Percentiles rank a stretch among this genome's conserved stretches.
Evolutionary conservation across 345 rosid genomes (phyloP).

Genomic region (Brassica carinata): DNA sequence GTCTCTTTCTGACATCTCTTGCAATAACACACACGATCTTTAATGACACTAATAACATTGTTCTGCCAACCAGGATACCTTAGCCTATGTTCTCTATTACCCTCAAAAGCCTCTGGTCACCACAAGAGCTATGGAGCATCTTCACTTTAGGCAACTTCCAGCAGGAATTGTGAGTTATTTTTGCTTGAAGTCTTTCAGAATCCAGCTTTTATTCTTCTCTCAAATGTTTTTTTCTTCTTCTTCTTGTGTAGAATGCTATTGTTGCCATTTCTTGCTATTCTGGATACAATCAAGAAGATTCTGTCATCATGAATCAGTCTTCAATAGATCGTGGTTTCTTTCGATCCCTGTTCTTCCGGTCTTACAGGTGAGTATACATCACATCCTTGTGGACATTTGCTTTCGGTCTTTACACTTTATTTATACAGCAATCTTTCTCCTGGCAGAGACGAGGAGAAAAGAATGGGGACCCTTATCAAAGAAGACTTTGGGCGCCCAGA

Average conservation of each 20-base stretch:
- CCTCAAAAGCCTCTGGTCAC: slow-evolving; percentile 99
- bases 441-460: slow-evolving; percentile 93
- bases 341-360: slow-evolving; percentile 90
- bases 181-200: not conserved
- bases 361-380: slow-evolving; percentile 65
- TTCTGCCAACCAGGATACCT: slow-evolving; percentile 65
- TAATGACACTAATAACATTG: not conserved
- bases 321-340: slow-evolving; percentile 98
- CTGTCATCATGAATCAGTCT: slow-evolving; percentile 98
- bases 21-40: not conserved
- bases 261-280: slow-evolving; percentile 97
- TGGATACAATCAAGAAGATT: slow-evolving; percentile 99
- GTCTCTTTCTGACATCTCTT: not conserved
- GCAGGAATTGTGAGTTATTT: slow-evolving; percentile 86
- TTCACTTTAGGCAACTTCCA: slow-evolving; percentile 98
- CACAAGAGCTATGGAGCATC: slow-evolving; percentile 99
- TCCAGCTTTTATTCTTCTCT: slow-evolving; percentile 8
- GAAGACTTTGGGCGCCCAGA: slow-evolving; percentile 99
- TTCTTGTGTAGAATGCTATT: slow-evolving; percentile 79
- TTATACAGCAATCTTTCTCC: slow-evolving; percentile 7
- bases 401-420: not conserved
- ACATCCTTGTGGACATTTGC: not conserved
- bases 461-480: slow-evolving; percentile 97
- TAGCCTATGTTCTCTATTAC: slow-evolving; percentile 96
- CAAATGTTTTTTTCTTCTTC: not conserved